Conservation (phyloP, 768 basidiomycete genomes). For the Gymnopilus dilepis region DNA sequence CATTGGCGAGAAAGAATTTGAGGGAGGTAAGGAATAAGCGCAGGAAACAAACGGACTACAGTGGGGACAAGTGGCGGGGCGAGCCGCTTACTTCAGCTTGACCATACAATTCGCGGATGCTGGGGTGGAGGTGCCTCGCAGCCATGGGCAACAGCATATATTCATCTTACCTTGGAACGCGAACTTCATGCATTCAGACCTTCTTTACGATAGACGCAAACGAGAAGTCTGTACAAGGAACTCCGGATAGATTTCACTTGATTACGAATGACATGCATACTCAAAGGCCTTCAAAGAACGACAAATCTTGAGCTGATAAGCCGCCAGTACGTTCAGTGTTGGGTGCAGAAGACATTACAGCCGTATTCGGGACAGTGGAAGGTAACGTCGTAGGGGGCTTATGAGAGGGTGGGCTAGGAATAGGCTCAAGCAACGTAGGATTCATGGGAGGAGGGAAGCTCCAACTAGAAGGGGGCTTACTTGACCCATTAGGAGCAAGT, state of each 20-base stretch:
- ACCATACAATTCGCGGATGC: background rate
- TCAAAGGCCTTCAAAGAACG: conserved; percentile 78
- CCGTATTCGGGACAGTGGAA: conserved; percentile 1
- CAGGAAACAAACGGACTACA: background rate
- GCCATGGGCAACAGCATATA: background rate
- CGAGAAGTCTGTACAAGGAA: conserved; percentile 9
- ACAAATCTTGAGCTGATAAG: conserved; percentile 82
- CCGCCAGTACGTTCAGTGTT: conserved; percentile 46
- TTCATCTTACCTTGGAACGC: background rate
- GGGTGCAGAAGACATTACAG: conserved; percentile 23
- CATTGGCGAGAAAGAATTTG: background rate
- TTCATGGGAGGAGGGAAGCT: conserved; percentile 13
- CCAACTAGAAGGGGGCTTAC: conserved; percentile 5
- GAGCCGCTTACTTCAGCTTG: background rate
- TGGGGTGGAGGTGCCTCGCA: background rate
- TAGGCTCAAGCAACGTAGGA: conserved; percentile 14
- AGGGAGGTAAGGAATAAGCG: background rate
- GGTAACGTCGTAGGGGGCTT: conserved; percentile 1
- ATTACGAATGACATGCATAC: conserved; percentile 2
- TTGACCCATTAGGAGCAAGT: background rate
- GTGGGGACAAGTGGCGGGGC: too few species aligned
- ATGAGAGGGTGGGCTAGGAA: conserved; percentile 9
- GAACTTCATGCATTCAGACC: background rate
- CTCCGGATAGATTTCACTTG: background rate
- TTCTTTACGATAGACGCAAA: background rate